Evolutionary conservation across 805 yeast species (phyloP), one percentile per base, ranked within the genome.

Genomic region (Maudiozyma serrabonitensis): DNA sequence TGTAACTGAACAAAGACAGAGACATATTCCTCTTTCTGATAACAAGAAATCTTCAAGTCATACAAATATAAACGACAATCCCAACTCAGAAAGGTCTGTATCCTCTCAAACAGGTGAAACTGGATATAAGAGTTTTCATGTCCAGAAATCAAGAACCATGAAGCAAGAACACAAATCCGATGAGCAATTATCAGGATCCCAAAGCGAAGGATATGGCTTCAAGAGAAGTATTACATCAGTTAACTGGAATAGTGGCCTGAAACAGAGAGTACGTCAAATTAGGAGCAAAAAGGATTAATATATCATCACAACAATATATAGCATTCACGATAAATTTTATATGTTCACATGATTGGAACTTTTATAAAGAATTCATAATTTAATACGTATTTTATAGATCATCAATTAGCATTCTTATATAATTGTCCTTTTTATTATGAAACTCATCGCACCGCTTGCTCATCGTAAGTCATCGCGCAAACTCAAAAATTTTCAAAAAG

Each of bases 1-100:
- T 64, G 97, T 91, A 13, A 71, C 80, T 7, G 78, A 79, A 39
- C 83, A 80, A 58, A 66, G 95, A 47, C 65, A 66, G 38, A 73
- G 66, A 51, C 56, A 56, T 54, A 61, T 68, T 46, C 57, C 56
- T 37, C 59, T 54, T 43, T 52, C 56, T 9, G 67, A 61, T 16
- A 42, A 13, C 15, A 4, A n/a, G 6, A 31, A 47, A 6, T 42
- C 39, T 13, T 11, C 40, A 8, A 19, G 34, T 11, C 31, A 34
- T 28, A n/a, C 43, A 52, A 25, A 51, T 53, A 45, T 58, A 54
- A 8, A 46, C 35, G 6, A 48, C 42, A 39, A 41, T 11, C 7
- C 13, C 6, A 32, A 19, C 18, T 25, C 31, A 13, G 40, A 45
- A 23, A 25, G 19, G 6, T 23, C 23, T 6, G 15, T n/a, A 13